phyloP scores from a whole-genome alignment of 345 rosid genomes.

The Ailanthus altissimus region DNA sequence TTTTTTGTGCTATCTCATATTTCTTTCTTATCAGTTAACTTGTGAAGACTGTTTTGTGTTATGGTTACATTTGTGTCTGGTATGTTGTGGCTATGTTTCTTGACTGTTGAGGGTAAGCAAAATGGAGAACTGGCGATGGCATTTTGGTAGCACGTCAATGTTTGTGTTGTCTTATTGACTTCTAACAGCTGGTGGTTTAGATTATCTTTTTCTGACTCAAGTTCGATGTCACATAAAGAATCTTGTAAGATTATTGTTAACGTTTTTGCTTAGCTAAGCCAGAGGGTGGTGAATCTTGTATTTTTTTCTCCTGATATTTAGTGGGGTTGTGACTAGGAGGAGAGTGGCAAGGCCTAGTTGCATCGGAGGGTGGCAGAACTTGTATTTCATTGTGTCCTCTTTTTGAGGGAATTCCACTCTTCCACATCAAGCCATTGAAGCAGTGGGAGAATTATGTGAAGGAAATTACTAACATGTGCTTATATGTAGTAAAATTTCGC shows the following conservation, averaged over 20 bases:
- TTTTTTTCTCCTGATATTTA: neutral
- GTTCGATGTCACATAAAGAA: neutral
- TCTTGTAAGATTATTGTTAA: neutral
- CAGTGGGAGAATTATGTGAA: neutral
- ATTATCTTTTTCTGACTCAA: neutral
- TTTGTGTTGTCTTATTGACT: neutral
- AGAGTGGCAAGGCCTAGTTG: neutral
- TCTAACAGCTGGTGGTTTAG: neutral
- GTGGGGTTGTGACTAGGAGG: neutral
- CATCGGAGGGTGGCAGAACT: neutral
- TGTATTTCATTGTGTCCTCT: neutral
- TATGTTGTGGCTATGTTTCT: neutral
- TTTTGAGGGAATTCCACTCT: neutral
- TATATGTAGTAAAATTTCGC: neutral
- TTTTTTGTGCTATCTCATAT: neutral
- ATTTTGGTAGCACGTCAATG: neutral
- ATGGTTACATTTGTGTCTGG: neutral
- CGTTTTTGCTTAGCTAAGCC: neutral
- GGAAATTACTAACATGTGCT: neutral
- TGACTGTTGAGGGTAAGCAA: neutral
- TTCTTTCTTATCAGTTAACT: constrained; percentile 1
- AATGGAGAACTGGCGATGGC: neutral
- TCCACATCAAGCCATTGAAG: neutral
- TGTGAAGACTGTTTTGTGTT: constrained; percentile 15
- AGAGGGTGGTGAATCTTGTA: neutral